A percentile compares a stretch with the other conserved stretches of the same genome.
Evolutionary conservation across 2,329 filamentous ascomycete genomes (phyloP).

Genomic region (Lasiodiplodia sp.): DNA sequence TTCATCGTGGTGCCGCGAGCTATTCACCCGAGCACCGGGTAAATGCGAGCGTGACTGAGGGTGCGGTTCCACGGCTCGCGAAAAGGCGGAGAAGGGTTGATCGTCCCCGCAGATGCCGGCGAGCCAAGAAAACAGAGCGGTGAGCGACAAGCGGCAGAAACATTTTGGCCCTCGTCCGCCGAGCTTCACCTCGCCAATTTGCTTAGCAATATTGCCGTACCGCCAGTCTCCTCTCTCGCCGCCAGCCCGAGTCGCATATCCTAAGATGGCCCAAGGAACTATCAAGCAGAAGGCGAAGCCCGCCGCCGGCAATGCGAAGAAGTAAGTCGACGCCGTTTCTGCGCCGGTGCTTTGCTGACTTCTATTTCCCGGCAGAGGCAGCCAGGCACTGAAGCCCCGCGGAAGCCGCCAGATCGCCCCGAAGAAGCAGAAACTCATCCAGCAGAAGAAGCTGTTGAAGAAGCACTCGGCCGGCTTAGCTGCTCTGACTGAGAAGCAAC

Average conservation of each 20-base stretch:
- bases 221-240: neutral
- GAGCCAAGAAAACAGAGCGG: constrained; percentile 2
- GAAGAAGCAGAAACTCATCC: constrained; percentile 67
- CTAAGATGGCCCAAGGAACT: constrained; percentile 56
- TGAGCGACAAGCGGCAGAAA: neutral
- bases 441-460: constrained; percentile 69
- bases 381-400: constrained; percentile 58
- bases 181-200: neutral
- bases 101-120: constrained; percentile 2
- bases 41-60: constrained; percentile 1
- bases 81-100: constrained; percentile 9
- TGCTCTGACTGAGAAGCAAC: constrained; percentile 70
- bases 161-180: neutral
- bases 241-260: neutral
- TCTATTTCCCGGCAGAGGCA: constrained; percentile 31
- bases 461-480: constrained; percentile 69
- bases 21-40: constrained; percentile 21
- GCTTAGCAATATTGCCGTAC: neutral
- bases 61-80: constrained; percentile 10
- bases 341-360: constrained; percentile 37
- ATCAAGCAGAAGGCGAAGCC: constrained; percentile 54
- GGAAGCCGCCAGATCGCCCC: constrained; percentile 70
- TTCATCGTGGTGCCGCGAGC: neutral
- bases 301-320: constrained; percentile 17
- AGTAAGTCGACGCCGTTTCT: constrained; percentile 11